A percentile compares a stretch with the other conserved stretches of the same genome.
Evolutionary conservation across 257 asterid species (phyloP).

Genomic region (Jasminum sambac): DNA sequence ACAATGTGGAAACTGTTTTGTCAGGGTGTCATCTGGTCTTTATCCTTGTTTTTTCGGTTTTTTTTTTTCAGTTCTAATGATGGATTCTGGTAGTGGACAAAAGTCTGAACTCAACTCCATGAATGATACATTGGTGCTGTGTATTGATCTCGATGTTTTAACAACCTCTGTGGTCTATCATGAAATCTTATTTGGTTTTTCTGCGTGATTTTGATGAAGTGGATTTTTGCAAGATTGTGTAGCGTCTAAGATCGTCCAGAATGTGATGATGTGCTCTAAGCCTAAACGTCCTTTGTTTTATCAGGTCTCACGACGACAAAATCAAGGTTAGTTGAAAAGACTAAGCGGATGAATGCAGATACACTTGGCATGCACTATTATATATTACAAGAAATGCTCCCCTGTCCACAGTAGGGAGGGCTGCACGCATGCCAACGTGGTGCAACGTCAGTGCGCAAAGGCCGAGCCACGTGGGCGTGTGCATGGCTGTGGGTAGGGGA

Average conservation of each 20-base stretch:
- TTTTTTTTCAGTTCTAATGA: not conserved
- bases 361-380: no score
- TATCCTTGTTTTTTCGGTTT: not conserved
- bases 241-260: not conserved
- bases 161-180: not conserved
- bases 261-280: not conserved
- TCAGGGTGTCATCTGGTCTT: not conserved
- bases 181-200: not conserved
- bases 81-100: slow-evolving; percentile 4
- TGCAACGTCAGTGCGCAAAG: no score
- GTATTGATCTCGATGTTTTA: not conserved
- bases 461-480: no score
- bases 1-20: not conserved
- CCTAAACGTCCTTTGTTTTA: no score
- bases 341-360: no score
- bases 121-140: not conserved
- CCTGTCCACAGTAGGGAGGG: no score
- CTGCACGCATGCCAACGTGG: no score
- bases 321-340: no score
- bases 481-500: no score
- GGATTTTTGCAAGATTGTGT: not conserved
- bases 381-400: no score
- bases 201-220: not conserved
- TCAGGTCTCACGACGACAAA: no score
- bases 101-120: not conserved